phyloP scores from a whole-genome alignment of 495 filamentous ascomycete genomes.

The Hyaloscypha hepaticicola region DNA sequence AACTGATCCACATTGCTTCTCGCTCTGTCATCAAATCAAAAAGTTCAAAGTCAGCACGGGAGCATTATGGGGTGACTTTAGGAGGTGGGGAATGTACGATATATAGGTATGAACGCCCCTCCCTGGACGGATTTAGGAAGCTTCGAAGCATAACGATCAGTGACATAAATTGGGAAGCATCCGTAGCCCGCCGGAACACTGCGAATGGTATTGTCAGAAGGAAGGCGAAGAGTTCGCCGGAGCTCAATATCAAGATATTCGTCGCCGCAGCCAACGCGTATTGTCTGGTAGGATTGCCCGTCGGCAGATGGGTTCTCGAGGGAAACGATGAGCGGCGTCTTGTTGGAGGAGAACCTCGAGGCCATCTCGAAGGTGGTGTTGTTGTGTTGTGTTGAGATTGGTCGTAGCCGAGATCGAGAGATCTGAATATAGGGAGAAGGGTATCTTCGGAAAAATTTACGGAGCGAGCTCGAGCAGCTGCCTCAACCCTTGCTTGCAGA shows the following conservation, averaged over 20 bases:
- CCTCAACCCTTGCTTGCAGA: neutral
- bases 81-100: slow-evolving; percentile 8
- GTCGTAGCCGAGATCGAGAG: neutral
- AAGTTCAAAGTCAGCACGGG: neutral
- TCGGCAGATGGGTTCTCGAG: neutral
- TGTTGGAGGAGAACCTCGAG: neutral
- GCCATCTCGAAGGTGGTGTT: neutral
- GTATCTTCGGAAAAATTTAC: neutral
- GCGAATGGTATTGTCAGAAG: neutral
- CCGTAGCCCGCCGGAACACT: neutral
- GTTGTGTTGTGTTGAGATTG: neutral
- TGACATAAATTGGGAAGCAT: slow-evolving; percentile 5
- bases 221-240: slow-evolving; percentile 2
- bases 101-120: slow-evolving; percentile 14
- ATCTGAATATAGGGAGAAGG: neutral
- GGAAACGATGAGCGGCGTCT: neutral
- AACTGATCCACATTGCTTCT: slow-evolving; percentile 47
- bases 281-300: slow-evolving; percentile 8
- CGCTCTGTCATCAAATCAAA: no score
- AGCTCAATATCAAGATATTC: slow-evolving; percentile 1
- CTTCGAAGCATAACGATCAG: neutral
- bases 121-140: neutral
- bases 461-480: neutral
- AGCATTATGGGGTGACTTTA: neutral
- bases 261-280: neutral